Evolutionary conservation across 1,284 basidiomycete genomes (phyloP), one percentile per base, ranked within the genome.

Genomic region (Violaceomyces palustris): DNA sequence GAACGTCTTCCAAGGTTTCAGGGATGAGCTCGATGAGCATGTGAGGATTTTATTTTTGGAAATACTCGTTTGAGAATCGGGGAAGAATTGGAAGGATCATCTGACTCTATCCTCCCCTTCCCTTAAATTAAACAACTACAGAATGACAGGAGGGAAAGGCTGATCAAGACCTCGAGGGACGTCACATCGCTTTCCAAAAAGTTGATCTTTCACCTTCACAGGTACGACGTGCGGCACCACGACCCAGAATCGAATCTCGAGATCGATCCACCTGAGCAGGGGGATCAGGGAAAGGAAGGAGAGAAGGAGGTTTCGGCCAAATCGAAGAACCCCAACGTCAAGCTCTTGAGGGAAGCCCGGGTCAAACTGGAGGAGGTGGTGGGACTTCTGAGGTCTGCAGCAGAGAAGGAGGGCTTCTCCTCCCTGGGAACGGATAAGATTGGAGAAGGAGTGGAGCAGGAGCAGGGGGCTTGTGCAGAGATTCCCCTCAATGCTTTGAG

Each of bases 141-240:
- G 52, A 69, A 76, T 32, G 73, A 75, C 36, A 53, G 73, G 11
- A 60, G 74, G 31, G 89, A 93, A 65, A 80, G 86, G 22, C 79
- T 92, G 51, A 87, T 91, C 71, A 92, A 91, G 80, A 49, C 74
- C 8, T 79, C 78, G 6, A 74, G 93, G 25, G 91, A 94, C 73
- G 81, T 90, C 55, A 97, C 92, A 12, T 86, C 83, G 56, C 79
- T 87, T n/a, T 90, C 90, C 35, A 98, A 98, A 74, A 92, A 89
- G 75, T 79, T 85, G 67, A 97, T 98, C 54, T 97, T 97, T 68
- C 83, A 89, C 36, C 79, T 97, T 3, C 93, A 96, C 69, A 85
- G 91, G 31, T 78, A 51, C 36, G 49, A 56, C n/a, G 19, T 54
- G 21, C 32, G 30, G 6, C 45, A 50, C 24, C 49, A n/a, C n/a